Evolutionary conservation across 1,284 basidiomycete species (phyloP).

Genomic region (Ganoderma leucocontextum): DNA sequence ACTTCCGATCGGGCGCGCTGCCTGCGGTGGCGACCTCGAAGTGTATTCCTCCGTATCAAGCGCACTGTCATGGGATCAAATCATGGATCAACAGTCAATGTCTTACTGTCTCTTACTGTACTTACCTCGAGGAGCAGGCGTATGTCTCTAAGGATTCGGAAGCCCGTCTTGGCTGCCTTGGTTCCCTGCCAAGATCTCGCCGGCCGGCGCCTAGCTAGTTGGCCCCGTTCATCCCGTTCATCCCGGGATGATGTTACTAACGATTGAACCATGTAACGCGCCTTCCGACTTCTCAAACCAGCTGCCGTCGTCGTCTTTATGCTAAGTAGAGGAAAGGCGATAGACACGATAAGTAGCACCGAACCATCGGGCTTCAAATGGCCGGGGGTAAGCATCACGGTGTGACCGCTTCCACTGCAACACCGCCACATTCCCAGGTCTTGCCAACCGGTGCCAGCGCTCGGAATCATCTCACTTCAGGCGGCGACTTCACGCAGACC

Average conservation of each 20-base stretch:
- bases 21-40: not conserved
- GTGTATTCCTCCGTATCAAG: not conserved
- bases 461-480: not conserved
- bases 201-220: no score
- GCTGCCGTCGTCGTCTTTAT: not conserved
- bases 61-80: not conserved
- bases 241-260: not conserved
- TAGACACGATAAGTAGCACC: no score
- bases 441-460: not conserved
- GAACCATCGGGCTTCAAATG: no score
- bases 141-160: not conserved
- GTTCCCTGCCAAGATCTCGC: not conserved
- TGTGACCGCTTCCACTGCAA: not conserved
- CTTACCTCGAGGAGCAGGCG: not conserved
- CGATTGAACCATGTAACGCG: not conserved
- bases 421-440: not conserved
- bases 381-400: no score
- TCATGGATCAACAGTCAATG: not conserved
- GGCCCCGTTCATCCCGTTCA: no score
- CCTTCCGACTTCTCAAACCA: not conserved
- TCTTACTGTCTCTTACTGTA: not conserved
- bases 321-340: not conserved
- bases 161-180: not conserved
- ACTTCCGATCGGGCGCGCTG: no score
- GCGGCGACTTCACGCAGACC: not conserved